A percentile compares a stretch with the other conserved stretches of the same genome.
Conservation (phyloP, 345 rosid genomes). For the Lumnitzera littorea region DNA sequence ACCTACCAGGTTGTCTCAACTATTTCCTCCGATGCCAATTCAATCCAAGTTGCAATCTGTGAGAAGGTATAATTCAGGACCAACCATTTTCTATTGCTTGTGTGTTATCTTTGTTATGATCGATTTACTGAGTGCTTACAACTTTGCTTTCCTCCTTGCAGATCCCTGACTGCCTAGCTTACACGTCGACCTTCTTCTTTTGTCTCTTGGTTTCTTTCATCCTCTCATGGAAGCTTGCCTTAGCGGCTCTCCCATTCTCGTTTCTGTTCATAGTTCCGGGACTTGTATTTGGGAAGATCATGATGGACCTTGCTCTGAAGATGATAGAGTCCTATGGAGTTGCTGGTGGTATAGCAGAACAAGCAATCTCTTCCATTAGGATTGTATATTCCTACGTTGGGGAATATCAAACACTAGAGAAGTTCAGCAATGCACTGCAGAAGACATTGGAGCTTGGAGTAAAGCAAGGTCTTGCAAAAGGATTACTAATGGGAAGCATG, state of each 20-base stretch:
- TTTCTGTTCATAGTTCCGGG: conserved; percentile 49
- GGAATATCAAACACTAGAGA: conserved; percentile 34
- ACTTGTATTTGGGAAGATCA: conserved; percentile 52
- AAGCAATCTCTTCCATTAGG: conserved; percentile 59
- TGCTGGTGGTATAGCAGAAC: conserved; percentile 68
- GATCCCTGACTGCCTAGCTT: conserved; percentile 53
- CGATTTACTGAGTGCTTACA: neutral
- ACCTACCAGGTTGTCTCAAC: conserved; percentile 54
- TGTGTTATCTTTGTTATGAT: neutral
- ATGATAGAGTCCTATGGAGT: conserved; percentile 48
- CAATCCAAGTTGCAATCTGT: conserved; percentile 60
- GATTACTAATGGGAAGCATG: conserved; percentile 67
- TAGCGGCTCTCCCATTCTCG: conserved; percentile 51
- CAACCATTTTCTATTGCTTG: too few relatives aligned
- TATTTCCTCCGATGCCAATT: conserved; percentile 52
- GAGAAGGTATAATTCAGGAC: conserved; percentile 34
- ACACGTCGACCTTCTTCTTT: conserved; percentile 41
- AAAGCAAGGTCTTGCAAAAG: conserved; percentile 55
- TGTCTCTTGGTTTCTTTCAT: conserved; percentile 42
- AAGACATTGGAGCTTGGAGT: conserved; percentile 44
- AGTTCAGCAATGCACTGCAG: conserved; percentile 43
- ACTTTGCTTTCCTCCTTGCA: conserved; percentile 13
- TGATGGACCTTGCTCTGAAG: conserved; percentile 54
- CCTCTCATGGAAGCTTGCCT: conserved; percentile 51
- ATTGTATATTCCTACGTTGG: conserved; percentile 55